These are phyloP conservation scores for Emergomyces orientalis DNA, from an alignment of 2,329 filamentous ascomycete genomes.

Conservation along the genomic window DNA sequence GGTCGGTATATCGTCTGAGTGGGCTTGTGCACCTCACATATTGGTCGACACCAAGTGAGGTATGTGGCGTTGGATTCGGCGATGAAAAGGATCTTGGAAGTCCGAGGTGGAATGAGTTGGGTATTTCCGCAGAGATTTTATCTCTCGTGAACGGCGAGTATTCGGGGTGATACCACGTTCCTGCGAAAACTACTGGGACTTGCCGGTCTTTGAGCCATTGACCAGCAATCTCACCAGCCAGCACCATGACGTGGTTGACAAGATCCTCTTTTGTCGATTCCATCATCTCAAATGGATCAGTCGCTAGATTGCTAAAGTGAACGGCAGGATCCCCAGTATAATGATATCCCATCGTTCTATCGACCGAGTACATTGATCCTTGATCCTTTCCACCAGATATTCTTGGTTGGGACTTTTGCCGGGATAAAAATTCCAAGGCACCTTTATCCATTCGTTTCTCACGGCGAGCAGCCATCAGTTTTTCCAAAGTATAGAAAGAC, in stretches of 20 bases:
- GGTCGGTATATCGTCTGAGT: slow-evolving; percentile 51
- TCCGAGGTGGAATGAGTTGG: slow-evolving; percentile 11
- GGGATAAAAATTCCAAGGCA: slow-evolving; percentile 27
- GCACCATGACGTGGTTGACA: slow-evolving; percentile 45
- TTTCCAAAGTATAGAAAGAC: slow-evolving; percentile 28
- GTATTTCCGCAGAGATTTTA: slow-evolving; percentile 36
- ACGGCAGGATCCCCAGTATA: slow-evolving; percentile 38
- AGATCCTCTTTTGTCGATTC: slow-evolving; percentile 34
- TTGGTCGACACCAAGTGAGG: slow-evolving; percentile 41
- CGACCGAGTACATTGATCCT: slow-evolving; percentile 22
- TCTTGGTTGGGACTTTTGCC: slow-evolving; percentile 10
- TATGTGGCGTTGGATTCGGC: slow-evolving; percentile 42
- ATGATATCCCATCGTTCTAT: slow-evolving; percentile 25
- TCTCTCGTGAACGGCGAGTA: slow-evolving; percentile 18
- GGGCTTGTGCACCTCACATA: slow-evolving; percentile 54
- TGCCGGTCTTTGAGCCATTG: slow-evolving; percentile 44
- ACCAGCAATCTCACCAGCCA: slow-evolving; percentile 45
- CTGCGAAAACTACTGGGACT: slow-evolving; percentile 44
- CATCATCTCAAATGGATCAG: slow-evolving; percentile 30
- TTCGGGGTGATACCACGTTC: slow-evolving; percentile 26
- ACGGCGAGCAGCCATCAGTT: slow-evolving; percentile 33
- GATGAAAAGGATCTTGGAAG: slow-evolving; percentile 35
- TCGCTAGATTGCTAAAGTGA: slow-evolving; percentile 21
- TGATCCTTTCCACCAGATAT: slow-evolving; percentile 21
- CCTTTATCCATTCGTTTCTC: slow-evolving; percentile 31